Evolutionary conservation across 2,329 filamentous ascomycete genomes (phyloP).

Genomic region (Ustilaginoidea virens): DNA sequence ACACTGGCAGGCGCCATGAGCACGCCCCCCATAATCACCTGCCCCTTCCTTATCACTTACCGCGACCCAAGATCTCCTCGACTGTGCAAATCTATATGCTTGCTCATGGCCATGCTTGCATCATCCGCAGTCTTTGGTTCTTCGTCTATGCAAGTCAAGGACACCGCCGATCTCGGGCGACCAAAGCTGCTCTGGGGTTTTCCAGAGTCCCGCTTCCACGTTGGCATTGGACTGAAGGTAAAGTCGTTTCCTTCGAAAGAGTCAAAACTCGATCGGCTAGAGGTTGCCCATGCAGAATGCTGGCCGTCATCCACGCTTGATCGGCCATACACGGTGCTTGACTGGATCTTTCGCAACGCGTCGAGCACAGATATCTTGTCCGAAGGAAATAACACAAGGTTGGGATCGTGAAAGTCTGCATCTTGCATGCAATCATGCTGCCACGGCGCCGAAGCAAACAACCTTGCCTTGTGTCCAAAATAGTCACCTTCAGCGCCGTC

Average conservation of each 20-base stretch:
- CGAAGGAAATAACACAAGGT: slow-evolving; percentile 31
- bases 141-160: slow-evolving; percentile 31
- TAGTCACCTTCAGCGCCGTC: slow-evolving; percentile 15
- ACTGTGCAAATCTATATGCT: no score
- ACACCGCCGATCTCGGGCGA: slow-evolving; percentile 22
- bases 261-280: slow-evolving; percentile 21
- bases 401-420: slow-evolving; percentile 29
- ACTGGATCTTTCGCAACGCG: slow-evolving; percentile 29
- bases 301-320: slow-evolving; percentile 19
- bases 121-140: slow-evolving; percentile 17
- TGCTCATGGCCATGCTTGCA: background rate
- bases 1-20: no score
- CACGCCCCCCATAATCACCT: slow-evolving; percentile 26
- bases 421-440: slow-evolving; percentile 6
- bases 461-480: slow-evolving; percentile 8
- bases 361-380: slow-evolving; percentile 27
- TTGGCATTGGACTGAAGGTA: slow-evolving; percentile 17
- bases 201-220: slow-evolving; percentile 17
- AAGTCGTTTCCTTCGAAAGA: slow-evolving; percentile 19
- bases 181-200: slow-evolving; percentile 17
- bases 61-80: no score
- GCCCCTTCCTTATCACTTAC: slow-evolving; percentile 3
- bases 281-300: slow-evolving; percentile 18
- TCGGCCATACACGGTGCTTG: slow-evolving; percentile 25
- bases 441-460: slow-evolving; percentile 8